Evolutionary conservation across 139 green algal species (phyloP).

Genomic region (Chlorella sp.): DNA sequence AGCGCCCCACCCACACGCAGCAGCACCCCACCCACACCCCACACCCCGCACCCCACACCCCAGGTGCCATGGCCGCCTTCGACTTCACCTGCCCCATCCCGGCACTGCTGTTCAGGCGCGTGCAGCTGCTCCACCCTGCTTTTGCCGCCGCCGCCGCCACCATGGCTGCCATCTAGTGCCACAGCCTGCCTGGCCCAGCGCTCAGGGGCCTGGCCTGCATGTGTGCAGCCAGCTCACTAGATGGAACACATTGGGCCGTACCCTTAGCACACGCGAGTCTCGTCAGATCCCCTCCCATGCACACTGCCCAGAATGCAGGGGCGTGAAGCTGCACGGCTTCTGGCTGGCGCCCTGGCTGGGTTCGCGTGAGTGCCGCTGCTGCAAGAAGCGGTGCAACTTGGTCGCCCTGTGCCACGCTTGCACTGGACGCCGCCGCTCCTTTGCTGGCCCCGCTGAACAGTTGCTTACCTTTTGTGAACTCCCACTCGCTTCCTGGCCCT

Average conservation of each 20-base stretch:
- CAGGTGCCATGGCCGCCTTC: slow-evolving; percentile 38
- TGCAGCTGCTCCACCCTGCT: background rate
- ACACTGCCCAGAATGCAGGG: background rate
- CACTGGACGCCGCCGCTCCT: background rate
- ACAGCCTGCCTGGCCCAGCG: background rate
- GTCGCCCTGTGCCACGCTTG: background rate
- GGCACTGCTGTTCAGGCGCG: slow-evolving; percentile 33
- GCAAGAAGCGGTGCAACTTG: background rate
- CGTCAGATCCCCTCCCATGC: no score
- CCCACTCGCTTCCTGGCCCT: background rate
- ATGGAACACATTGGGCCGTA: no score
- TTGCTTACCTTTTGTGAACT: background rate
- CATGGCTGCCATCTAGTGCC: background rate
- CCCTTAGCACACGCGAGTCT: no score
- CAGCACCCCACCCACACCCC: no score
- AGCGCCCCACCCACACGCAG: no score
- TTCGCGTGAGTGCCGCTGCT: background rate
- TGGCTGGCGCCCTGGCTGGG: slow-evolving; percentile 34
- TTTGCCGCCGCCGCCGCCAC: no score
- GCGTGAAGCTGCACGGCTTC: slow-evolving; percentile 40
- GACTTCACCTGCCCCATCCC: slow-evolving; percentile 21
- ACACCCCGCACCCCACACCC: no score
- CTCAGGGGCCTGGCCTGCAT: no score
- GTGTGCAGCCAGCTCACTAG: background rate
- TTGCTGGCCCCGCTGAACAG: background rate